Evolutionary conservation across 768 basidiomycete genomes (phyloP).

Genomic region (Leccinum fibrillosum): DNA sequence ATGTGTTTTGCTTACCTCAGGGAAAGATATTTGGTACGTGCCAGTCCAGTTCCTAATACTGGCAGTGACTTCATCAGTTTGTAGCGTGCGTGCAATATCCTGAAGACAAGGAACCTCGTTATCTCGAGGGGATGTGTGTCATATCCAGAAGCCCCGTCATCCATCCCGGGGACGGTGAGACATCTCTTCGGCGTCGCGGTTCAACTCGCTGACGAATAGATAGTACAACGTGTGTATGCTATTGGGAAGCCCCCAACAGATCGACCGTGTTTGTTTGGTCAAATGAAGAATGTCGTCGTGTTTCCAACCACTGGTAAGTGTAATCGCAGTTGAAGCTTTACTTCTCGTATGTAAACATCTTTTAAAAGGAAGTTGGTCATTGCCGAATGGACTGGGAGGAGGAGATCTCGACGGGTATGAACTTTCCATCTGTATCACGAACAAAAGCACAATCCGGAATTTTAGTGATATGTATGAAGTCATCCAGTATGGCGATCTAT

Average conservation of each 20-base stretch:
- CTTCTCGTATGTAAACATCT: background rate
- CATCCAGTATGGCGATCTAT: conserved; percentile 49
- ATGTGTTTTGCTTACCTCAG: conserved; percentile 52
- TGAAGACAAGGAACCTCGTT: conserved; percentile 46
- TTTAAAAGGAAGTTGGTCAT: conserved; percentile 50
- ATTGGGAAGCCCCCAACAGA: conserved; percentile 66
- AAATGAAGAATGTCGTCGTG: conserved; percentile 70
- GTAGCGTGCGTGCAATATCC: conserved; percentile 60
- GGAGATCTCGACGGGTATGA: conserved; percentile 77
- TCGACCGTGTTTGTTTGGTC: conserved; percentile 52
- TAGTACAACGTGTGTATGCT: conserved; percentile 68
- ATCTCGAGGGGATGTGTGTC: conserved; percentile 57
- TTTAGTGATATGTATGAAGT: conserved; percentile 65
- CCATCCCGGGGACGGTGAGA: conserved; percentile 71
- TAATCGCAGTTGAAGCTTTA: background rate
- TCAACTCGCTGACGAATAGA: conserved; percentile 3
- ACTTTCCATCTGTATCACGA: background rate
- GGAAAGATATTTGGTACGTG: conserved; percentile 66
- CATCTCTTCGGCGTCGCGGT: background rate
- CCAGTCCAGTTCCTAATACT: background rate
- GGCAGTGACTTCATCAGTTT: background rate
- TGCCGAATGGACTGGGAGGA: conserved; percentile 68
- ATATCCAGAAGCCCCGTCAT: conserved; percentile 73
- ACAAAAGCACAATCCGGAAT: background rate
- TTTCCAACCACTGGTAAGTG: conserved; percentile 57